Conservation (phyloP, 192 early-diverging fungal species). For the Dimargaris verticillata region DNA sequence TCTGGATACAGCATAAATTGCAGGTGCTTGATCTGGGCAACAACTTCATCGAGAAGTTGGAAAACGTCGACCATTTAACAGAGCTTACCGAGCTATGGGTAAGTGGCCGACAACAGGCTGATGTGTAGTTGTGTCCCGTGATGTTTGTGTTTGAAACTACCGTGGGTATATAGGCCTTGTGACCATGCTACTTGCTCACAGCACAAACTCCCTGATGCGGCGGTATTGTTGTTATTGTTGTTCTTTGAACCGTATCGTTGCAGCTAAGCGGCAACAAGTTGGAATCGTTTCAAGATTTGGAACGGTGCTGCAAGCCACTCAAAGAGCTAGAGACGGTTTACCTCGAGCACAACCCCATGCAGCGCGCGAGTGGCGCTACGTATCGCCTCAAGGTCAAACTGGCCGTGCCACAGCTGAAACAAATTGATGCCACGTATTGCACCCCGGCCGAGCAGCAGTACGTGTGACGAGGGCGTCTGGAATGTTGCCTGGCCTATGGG, state of each 20-base stretch:
- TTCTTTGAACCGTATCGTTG: neutral
- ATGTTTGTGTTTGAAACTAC: neutral
- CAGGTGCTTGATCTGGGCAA: slow-evolving; percentile 71
- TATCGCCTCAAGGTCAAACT: slow-evolving; percentile 82
- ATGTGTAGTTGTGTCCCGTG: neutral
- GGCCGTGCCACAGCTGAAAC: slow-evolving; percentile 64
- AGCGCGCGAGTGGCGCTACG: slow-evolving; percentile 48
- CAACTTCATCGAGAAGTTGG: slow-evolving; percentile 58
- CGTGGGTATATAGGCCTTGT: neutral
- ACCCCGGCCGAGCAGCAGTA: neutral
- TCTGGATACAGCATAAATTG: slow-evolving; percentile 29
- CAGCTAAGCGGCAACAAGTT: slow-evolving; percentile 62
- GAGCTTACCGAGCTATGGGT: slow-evolving; percentile 84
- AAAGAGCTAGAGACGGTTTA: slow-evolving; percentile 69
- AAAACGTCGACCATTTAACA: slow-evolving; percentile 50
- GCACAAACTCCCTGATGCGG: neutral
- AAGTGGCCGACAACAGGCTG: slow-evolving; percentile 15
- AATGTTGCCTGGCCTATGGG: too few relatives aligned
- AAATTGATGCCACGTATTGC: slow-evolving; percentile 69
- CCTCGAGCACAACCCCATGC: slow-evolving; percentile 87
- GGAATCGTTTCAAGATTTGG: slow-evolving; percentile 58
- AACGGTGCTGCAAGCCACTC: slow-evolving; percentile 41
- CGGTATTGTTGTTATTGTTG: neutral
- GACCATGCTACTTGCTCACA: too few relatives aligned
- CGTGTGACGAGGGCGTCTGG: too few relatives aligned